These are phyloP conservation scores for Phialophora expanda DNA, from an alignment of 2,329 filamentous ascomycete genomes.

Conservation along the genomic window DNA sequence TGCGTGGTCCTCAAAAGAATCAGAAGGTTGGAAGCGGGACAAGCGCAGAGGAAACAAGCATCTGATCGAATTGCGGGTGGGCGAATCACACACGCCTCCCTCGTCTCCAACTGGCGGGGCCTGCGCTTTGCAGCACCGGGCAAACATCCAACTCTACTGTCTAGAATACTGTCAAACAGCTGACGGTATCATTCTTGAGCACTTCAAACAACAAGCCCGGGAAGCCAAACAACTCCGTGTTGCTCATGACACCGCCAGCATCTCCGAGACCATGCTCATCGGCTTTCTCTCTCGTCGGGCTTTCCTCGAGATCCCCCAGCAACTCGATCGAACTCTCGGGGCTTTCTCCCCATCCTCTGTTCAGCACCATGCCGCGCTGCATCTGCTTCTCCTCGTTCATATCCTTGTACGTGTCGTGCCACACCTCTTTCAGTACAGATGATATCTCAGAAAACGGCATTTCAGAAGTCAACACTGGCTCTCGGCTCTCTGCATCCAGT, in stretches of 20 bases:
- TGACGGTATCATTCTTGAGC: conserved; percentile 86
- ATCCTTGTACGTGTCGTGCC: conserved; percentile 69
- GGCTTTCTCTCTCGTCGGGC: conserved; percentile 46
- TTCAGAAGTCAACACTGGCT: conserved; percentile 69
- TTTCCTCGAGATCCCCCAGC: conserved; percentile 84
- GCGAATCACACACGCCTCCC: conserved; percentile 8
- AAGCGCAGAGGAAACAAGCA: conserved; percentile 13
- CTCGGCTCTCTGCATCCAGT: conserved; percentile 49
- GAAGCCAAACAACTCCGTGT: conserved; percentile 89
- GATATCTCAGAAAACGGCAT: conserved; percentile 77
- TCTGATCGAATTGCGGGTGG: conserved; percentile 15
- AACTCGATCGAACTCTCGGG: conserved; percentile 88
- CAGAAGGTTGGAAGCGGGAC: conserved; percentile 22
- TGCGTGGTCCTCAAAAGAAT: conserved; percentile 8
- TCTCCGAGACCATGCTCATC: conserved; percentile 45
- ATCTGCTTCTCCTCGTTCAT: conserved; percentile 59
- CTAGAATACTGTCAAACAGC: conserved; percentile 73
- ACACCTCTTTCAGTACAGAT: conserved; percentile 68
- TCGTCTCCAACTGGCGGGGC: neutral
- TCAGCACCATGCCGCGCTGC: conserved; percentile 77
- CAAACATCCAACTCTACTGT: neutral
- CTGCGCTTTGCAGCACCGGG: neutral
- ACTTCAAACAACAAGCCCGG: conserved; percentile 96
- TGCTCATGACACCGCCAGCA: conserved; percentile 64
- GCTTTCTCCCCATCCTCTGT: conserved; percentile 82